Evolutionary conservation across 2,329 filamentous ascomycete genomes (phyloP), one percentile per base, ranked within the genome.

Genomic region (Aspergillaceae sp.): DNA sequence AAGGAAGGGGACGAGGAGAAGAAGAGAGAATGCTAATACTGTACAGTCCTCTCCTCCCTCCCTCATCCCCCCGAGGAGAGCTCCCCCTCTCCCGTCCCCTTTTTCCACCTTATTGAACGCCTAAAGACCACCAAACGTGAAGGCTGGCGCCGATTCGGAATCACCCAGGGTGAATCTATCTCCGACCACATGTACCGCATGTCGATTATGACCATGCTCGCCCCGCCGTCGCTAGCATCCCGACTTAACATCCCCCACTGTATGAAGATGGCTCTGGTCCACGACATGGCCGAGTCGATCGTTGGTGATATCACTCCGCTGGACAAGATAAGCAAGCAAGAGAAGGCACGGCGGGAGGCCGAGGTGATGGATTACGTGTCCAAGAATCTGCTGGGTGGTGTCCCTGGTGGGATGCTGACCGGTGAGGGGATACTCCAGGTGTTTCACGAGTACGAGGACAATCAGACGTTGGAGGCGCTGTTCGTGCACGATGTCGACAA

Each of bases 111-210:
- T 50, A 80, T 98, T 52, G 87, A 94, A 68, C 85, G 87, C 42
- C 79, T 98, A 47, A 98, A 98, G 78, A 96, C 90, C 5, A 95
- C 87, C 51, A 94, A 94, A 68, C 85, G 92, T 50, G 92, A 96
- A 70, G 92, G 92, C 54, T 98, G 92, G 92, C 80, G 86, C 46
- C 81, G 92, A 34, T 96, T 96, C 64, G 82, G 82, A 35, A 88
- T 98, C 56, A 56, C 65, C 47, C 54, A 55, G 48, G 86, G 87
- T 64, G 92, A 98, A 69, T 94, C 88, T 2, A 96, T 98, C 62
- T 79, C 87, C 45, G 92, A 98, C 72, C 92, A 98, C 76, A 98
- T 98, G 92, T 98, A 97, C 71, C 89, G 92, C 70, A 98, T 98
- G 92, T 88, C 90, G 42, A 79, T 98, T 56, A 88, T 98, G 67